Conservation (phyloP, 768 basidiomycete species). For the Exsudoporus frostii region DNA sequence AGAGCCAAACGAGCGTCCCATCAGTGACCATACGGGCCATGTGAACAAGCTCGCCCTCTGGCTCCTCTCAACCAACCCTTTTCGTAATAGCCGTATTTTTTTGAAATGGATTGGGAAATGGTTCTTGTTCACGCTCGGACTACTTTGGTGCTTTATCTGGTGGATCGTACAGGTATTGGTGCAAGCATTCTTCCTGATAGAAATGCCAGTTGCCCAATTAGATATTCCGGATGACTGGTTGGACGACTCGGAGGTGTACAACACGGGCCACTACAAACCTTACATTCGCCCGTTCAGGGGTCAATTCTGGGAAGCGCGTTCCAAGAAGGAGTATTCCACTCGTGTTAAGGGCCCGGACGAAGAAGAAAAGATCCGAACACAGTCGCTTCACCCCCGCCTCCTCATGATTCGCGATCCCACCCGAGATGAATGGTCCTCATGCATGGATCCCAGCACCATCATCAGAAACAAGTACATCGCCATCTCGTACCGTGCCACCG, state of each 20-base stretch:
- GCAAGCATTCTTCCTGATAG: too few species aligned
- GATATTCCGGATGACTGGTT: not conserved
- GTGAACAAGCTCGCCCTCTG: constrained; percentile 14
- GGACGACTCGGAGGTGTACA: not conserved
- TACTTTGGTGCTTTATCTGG: constrained; percentile 13
- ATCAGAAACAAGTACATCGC: constrained; percentile 9
- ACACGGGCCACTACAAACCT: constrained; percentile 1
- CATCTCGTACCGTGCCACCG: constrained; percentile 14
- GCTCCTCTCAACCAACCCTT: constrained; percentile 6
- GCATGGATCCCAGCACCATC: constrained; percentile 1
- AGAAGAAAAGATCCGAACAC: constrained; percentile 3
- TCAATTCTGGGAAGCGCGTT: constrained; percentile 23
- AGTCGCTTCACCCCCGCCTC: constrained; percentile 10
- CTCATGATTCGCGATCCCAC: constrained; percentile 3
- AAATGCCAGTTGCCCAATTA: too few species aligned
- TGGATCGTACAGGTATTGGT: not conserved
- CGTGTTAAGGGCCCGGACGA: not conserved
- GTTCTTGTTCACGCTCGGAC: constrained; percentile 2
- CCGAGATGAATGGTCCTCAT: constrained; percentile 1
- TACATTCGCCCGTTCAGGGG: constrained; percentile 3
- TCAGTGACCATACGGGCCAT: not conserved
- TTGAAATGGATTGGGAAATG: constrained; percentile 8
- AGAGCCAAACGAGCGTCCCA: not conserved
- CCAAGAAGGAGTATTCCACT: constrained; percentile 13
- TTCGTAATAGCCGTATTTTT: not conserved